Percentiles rank a stretch among this genome's conserved stretches.
phyloP scores from a whole-genome alignment of 2,329 filamentous ascomycete species.

The Tolypocladium cylindrosporum region DNA sequence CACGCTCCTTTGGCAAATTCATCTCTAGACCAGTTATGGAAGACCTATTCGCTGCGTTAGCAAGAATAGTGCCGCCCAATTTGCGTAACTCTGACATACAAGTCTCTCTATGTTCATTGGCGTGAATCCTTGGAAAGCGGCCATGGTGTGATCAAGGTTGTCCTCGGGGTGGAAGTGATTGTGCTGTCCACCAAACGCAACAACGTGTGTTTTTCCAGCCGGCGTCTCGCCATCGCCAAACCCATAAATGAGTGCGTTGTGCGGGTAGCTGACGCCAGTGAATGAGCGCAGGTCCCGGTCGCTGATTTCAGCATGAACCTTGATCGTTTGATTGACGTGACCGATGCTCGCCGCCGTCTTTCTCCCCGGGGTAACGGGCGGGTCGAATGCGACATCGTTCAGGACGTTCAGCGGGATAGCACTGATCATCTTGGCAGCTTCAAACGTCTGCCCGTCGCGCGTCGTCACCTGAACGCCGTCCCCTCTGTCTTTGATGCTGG shows the following conservation, averaged over 20 bases:
- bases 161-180: constrained; percentile 35
- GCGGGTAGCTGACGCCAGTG: constrained; percentile 30
- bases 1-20: constrained; percentile 34
- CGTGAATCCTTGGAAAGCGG: constrained; percentile 22
- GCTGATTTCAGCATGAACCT: constrained; percentile 34
- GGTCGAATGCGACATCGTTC: constrained; percentile 26
- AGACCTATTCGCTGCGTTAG: constrained; percentile 17
- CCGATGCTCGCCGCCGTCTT: constrained; percentile 24
- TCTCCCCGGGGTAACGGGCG: constrained; percentile 24
- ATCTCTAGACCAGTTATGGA: constrained; percentile 39
- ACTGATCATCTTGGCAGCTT: constrained; percentile 24
- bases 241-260: constrained; percentile 30
- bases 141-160: constrained; percentile 20
- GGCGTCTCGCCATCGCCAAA: constrained; percentile 34
- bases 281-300: constrained; percentile 30
- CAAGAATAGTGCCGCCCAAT: not conserved
- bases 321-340: constrained; percentile 34
- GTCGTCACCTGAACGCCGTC: constrained; percentile 22
- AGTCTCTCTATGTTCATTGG: constrained; percentile 18
- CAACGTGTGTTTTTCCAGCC: constrained; percentile 35
- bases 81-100: constrained; percentile 6
- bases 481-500: constrained; percentile 17
- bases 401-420: constrained; percentile 35
- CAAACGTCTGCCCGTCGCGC: constrained; percentile 17
- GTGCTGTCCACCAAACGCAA: constrained; percentile 30